phyloP scores from a whole-genome alignment of 257 asterid species.

The Primulina huaijiensis region DNA sequence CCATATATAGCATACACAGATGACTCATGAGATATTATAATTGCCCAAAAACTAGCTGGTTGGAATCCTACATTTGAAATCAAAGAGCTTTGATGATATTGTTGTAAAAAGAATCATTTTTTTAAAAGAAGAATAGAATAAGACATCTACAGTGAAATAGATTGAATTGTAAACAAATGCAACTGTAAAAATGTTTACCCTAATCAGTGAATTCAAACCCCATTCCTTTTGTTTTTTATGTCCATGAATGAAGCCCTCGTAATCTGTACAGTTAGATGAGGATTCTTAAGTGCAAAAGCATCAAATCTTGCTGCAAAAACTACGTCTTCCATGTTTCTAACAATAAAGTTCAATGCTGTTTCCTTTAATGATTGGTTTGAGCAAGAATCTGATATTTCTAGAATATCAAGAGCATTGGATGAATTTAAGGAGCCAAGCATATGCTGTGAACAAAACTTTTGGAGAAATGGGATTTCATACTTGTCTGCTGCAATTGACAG shows the following conservation, averaged over 20 bases:
- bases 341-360: constrained; percentile 66
- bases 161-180: neutral
- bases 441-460: constrained; percentile 60
- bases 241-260: constrained; percentile 88
- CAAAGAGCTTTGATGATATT: neutral
- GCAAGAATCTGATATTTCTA: constrained; percentile 79
- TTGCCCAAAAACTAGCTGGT: neutral
- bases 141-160: no score
- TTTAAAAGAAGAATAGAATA: neutral
- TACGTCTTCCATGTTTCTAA: constrained; percentile 81
- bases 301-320: constrained; percentile 75
- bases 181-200: neutral
- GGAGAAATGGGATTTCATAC: constrained; percentile 73
- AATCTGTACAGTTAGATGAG: constrained; percentile 84
- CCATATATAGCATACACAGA: neutral
- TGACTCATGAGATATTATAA: neutral
- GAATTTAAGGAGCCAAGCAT: constrained; percentile 69
- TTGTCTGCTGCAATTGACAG: constrained; percentile 86
- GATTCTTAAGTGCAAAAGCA: constrained; percentile 83
- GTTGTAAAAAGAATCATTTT: neutral
- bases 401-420: constrained; percentile 64
- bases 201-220: constrained; percentile 19
- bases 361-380: constrained; percentile 60
- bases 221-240: constrained; percentile 45
- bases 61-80: neutral